Conservation (phyloP, 2,329 filamentous ascomycete genomes). For the Sporothrix brasiliensis region DNA sequence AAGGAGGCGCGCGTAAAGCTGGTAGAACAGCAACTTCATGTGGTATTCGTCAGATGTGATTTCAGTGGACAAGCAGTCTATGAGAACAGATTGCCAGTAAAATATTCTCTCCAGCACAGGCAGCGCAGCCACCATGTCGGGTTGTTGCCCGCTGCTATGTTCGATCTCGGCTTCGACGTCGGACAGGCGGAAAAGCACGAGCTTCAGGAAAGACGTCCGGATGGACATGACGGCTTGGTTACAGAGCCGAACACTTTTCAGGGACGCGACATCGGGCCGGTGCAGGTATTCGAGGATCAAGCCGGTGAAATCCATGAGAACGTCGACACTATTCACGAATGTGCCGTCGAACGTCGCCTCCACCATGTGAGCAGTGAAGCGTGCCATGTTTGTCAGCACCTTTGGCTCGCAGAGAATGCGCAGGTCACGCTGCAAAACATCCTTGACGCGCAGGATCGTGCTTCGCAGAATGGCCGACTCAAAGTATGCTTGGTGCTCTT, state of each 20-base stretch:
- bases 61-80: constrained; percentile 69
- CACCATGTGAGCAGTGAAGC: constrained; percentile 77
- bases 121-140: constrained; percentile 61
- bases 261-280: constrained; percentile 73
- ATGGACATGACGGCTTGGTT: constrained; percentile 78
- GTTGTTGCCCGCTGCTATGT: background rate
- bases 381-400: constrained; percentile 81
- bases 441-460: constrained; percentile 71
- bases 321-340: constrained; percentile 87
- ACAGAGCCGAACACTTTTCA: constrained; percentile 91
- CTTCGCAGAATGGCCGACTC: constrained; percentile 84
- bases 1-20: constrained; percentile 86
- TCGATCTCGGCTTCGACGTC: constrained; percentile 68
- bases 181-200: constrained; percentile 79
- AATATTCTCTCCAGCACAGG: constrained; percentile 80
- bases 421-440: constrained; percentile 70
- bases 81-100: constrained; percentile 93
- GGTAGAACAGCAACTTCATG: constrained; percentile 84
- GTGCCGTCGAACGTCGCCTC: constrained; percentile 95
- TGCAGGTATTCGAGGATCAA: constrained; percentile 86
- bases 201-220: constrained; percentile 73
- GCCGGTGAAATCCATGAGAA: constrained; percentile 82
- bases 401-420: constrained; percentile 77
- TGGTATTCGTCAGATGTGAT: constrained; percentile 72
- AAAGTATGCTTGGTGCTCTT: constrained; percentile 94